Base-by-base conservation (phyloP, 352 stramenopile genomes). In the Phytophthora podocarpi region DNA sequence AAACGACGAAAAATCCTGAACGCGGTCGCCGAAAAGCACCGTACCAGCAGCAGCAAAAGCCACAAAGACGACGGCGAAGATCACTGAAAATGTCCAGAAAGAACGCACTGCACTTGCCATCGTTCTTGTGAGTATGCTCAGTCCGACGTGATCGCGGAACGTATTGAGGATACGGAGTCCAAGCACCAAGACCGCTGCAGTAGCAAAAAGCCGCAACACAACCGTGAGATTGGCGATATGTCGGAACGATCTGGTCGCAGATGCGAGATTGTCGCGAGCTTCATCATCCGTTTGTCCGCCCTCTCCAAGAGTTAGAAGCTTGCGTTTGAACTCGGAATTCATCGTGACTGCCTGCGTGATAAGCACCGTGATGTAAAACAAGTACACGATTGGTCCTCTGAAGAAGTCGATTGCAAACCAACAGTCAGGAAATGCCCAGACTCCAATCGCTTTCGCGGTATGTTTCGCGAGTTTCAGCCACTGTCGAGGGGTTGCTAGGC, bases 121-220 rank as follows among this genome's bases (percentile, higher is more conserved):
- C 9, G 82, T 91, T 16, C 74, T 59, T 2, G 80, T 87, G 23
- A 91, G 41, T 16, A 91, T 67, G 27, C 78, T 85, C 9, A 91
- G 61, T 0, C 64, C 66, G 34, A 80, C 77, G 28, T 91, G 79
- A 16, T 77, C 78, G 18, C 80, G 70, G 42, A 88, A 88, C 1
- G 67, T 74, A 15, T 75, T 72, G 18, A 89, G 47, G 31, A 86
- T 80, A 7, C 69, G 61, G 2, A 76, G 36, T 5, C 70, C 74
- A 11, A 87, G 46, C 1, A 70, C 40, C 15, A 86, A 43, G 0
- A 87, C 74, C 1, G 59, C 57, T 1, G 39, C 36, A 30, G 71
- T 75, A 15, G 72, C 72, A 27, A 84, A 30, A 1, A 83, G 11
- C 3, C 73, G 67, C 16, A 86, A 16, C 15, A 72, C 47, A 0